These are phyloP conservation scores for Xylaria intraflava DNA, from an alignment of 495 filamentous ascomycete species.

Conservation along the genomic window DNA sequence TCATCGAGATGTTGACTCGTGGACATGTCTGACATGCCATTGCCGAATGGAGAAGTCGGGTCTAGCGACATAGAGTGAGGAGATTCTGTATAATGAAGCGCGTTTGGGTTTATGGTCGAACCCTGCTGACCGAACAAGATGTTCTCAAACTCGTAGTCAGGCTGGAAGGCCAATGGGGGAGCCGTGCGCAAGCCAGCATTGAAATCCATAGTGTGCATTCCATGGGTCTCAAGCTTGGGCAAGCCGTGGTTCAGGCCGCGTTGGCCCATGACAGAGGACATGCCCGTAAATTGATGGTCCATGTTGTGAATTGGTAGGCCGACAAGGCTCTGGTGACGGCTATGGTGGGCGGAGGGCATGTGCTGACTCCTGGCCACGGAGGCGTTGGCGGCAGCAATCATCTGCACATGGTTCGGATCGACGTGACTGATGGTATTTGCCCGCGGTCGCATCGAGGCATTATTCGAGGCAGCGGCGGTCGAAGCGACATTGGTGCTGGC, in stretches of 20 bases:
- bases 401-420: constrained; percentile 66
- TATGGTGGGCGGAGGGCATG: constrained; percentile 49
- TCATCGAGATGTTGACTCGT: constrained; percentile 62
- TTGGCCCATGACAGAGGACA: constrained; percentile 59
- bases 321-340: constrained; percentile 59
- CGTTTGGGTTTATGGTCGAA: constrained; percentile 90
- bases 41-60: constrained; percentile 65
- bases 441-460: constrained; percentile 69
- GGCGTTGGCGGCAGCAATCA: constrained; percentile 54
- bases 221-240: constrained; percentile 77
- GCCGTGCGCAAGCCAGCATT: constrained; percentile 68
- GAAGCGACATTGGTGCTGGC: constrained; percentile 46
- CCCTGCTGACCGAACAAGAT: constrained; percentile 57
- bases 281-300: constrained; percentile 55
- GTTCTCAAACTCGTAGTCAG: constrained; percentile 69
- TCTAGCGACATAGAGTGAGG: constrained; percentile 67
- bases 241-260: constrained; percentile 60
- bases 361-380: constrained; percentile 48
- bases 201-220: constrained; percentile 48
- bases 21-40: constrained; percentile 54
- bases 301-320: constrained; percentile 58
- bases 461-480: constrained; percentile 27
- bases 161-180: constrained; percentile 63
- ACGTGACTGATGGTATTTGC: constrained; percentile 98
- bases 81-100: constrained; percentile 85